Percentiles rank a stretch among this genome's conserved stretches.
phyloP scores from a whole-genome alignment of 441 rosid genomes.

The Isatis lusitanica region DNA sequence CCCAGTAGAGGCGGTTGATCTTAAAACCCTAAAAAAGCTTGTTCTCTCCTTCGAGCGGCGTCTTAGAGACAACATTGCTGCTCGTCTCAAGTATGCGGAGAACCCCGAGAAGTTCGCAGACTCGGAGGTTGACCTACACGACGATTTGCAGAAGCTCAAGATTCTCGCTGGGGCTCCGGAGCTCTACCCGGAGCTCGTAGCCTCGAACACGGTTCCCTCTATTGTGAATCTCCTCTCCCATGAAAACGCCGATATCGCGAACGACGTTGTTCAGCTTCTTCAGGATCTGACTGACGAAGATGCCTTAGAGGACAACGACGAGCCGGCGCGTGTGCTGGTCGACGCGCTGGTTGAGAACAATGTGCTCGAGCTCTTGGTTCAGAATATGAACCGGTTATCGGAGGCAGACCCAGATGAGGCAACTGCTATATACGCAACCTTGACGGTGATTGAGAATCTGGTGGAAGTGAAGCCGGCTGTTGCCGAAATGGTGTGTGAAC shows the following conservation, averaged over 20 bases:
- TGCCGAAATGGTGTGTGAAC: constrained; percentile 88
- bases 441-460: constrained; percentile 91
- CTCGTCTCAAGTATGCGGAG: constrained; percentile 90
- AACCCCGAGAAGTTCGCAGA: constrained; percentile 91
- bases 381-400: constrained; percentile 79
- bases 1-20: constrained; percentile 71
- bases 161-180: constrained; percentile 96
- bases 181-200: constrained; percentile 85
- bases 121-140: constrained; percentile 89
- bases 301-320: constrained; percentile 84
- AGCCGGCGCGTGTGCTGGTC: constrained; percentile 70
- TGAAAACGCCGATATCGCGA: constrained; percentile 83
- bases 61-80: constrained; percentile 91
- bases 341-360: constrained; percentile 79
- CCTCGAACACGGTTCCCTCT: constrained; percentile 71
- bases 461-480: constrained; percentile 92
- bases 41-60: constrained; percentile 97
- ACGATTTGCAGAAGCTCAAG: constrained; percentile 86
- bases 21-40: constrained; percentile 76
- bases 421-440: constrained; percentile 72
- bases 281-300: constrained; percentile 95
- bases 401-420: constrained; percentile 84
- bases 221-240: constrained; percentile 77
- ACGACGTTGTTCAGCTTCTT: constrained; percentile 85
- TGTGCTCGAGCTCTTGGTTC: constrained; percentile 87